Conservation (phyloP, 2,329 filamentous ascomycete genomes). For the Trichoderma arundinaceum region DNA sequence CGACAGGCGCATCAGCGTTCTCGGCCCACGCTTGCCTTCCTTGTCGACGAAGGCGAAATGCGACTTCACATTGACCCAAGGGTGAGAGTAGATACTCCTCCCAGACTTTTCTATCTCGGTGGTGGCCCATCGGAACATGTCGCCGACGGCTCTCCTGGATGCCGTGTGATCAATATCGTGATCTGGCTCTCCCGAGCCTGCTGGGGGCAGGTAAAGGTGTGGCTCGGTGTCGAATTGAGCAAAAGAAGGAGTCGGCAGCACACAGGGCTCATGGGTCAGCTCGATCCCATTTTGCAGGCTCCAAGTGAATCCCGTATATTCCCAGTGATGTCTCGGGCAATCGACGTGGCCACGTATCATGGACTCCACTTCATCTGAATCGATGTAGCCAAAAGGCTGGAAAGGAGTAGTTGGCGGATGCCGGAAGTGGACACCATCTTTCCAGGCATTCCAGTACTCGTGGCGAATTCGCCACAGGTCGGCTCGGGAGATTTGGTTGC, state of each 20-base stretch:
- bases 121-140: constrained; percentile 20
- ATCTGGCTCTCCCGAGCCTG: neutral
- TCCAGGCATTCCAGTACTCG: constrained; percentile 11
- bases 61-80: constrained; percentile 8
- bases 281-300: neutral
- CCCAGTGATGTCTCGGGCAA: constrained; percentile 18
- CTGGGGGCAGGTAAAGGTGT: neutral
- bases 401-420: constrained; percentile 6
- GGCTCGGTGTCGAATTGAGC: constrained; percentile 1
- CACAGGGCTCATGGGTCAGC: constrained; percentile 11
- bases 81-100: constrained; percentile 17
- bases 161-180: neutral
- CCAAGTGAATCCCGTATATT: constrained; percentile 17
- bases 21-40: neutral
- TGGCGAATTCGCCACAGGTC: constrained; percentile 31
- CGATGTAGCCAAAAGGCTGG: constrained; percentile 15
- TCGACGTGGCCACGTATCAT: constrained; percentile 7
- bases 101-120: constrained; percentile 20
- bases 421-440: neutral
- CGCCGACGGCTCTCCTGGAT: constrained; percentile 14
- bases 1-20: neutral
- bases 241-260: constrained; percentile 2
- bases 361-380: constrained; percentile 11
- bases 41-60: neutral
- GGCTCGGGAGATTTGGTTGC: constrained; percentile 10